Base-by-base conservation (phyloP, 345 rosid genomes). In the Physaria fendleri region DNA sequence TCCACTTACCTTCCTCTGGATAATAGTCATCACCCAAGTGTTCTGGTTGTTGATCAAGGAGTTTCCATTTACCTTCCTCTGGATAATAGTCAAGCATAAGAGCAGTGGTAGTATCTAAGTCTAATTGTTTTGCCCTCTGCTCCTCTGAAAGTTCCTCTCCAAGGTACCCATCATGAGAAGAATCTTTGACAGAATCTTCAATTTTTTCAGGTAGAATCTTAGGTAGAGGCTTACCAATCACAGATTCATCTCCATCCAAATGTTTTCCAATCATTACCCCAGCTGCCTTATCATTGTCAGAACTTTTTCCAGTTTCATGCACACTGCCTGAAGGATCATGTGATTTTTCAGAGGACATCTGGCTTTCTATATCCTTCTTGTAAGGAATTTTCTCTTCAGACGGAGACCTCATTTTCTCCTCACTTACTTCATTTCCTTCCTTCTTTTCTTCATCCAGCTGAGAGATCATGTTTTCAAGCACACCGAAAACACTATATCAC, bases 1-100 rank as follows among this genome's bases (percentile, higher is more conserved):
- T 88, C 95, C 93, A 88, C 55, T 84, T 82, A 56, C 87, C 93
- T 56, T 81, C 96, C 74, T 92, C 98, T 21, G 96, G 93, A 64
- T 80, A 69, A 64, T 85, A 92, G 81, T 92, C 88, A 32, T 38
- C 9, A 51, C 48, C 75, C 53, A 40, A 30, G 56, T 40, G 59
- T 64, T 74, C 82, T 15, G 84, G 79, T 62, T 77, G 85, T 73
- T 88, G 93, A 80, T 88, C 93, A 75, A 82, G 62, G 43, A 92
- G 89, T 73, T 79, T 88, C 95, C 95, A 88, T 60, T 85, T 81
- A 59, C 89, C 93, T 62, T 84, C 98, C 75, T 92, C 98, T 22
- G 96, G 94, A 66, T 80, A 68, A 63, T 88, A 92, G 82, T 92
- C 91, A 34, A 92, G 83, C 57, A 86, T 79, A 44, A 88, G 67